A percentile compares a stretch with the other conserved stretches of the same genome.
Conservation (phyloP, 164 flowering plant species). For the Magnolia changhungtana region DNA sequence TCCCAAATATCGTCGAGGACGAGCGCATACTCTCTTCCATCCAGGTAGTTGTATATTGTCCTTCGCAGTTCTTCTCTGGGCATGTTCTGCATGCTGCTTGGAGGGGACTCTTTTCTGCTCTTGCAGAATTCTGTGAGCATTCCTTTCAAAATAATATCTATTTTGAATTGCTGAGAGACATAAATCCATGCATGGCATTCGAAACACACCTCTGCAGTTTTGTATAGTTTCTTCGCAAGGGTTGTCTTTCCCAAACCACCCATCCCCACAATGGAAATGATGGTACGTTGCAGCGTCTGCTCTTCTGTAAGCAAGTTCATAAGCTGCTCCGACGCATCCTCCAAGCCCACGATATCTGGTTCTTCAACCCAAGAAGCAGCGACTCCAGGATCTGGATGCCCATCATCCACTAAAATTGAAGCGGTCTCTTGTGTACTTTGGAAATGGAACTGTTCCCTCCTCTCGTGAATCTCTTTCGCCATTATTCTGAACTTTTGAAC, state of each 20-base stretch:
- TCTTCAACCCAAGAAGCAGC: neutral
- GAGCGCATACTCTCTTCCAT: slow-evolving; percentile 38
- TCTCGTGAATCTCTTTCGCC: neutral
- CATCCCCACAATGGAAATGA: neutral
- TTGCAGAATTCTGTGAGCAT: neutral
- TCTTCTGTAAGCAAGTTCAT: neutral
- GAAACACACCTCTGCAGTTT: neutral
- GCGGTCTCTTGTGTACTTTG: neutral
- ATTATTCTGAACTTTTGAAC: neutral
- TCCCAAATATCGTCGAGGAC: slow-evolving; percentile 60
- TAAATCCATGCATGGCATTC: neutral
- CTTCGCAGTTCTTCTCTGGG: slow-evolving; percentile 20
- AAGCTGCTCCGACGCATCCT: neutral
- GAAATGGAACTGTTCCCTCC: neutral
- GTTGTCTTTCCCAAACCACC: slow-evolving; percentile 1
- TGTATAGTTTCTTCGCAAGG: neutral
- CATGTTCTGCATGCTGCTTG: neutral
- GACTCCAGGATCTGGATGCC: neutral
- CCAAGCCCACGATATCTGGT: neutral
- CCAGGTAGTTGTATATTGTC: slow-evolving; percentile 28
- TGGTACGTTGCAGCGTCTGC: neutral
- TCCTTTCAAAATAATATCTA: neutral
- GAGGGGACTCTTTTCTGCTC: neutral
- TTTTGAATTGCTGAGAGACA: neutral
- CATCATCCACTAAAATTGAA: neutral